Conservation (phyloP, 2,329 filamentous ascomycete species). For the Aspergillus quadricinctus region DNA sequence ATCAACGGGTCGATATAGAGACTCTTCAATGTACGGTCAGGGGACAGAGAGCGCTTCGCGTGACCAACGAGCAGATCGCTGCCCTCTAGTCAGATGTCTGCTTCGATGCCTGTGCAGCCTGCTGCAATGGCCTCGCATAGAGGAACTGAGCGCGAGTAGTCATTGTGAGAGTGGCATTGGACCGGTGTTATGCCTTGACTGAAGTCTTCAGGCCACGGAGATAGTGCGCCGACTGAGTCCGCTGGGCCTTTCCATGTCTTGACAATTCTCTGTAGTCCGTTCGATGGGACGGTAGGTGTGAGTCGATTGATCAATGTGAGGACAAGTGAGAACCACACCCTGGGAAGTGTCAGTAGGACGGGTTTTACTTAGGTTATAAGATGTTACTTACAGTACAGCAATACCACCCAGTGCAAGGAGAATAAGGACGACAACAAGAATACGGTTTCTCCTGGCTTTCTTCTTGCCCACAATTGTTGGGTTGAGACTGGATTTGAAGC, state of each 20-base stretch:
- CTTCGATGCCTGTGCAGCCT: constrained; percentile 44
- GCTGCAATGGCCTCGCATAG: constrained; percentile 36
- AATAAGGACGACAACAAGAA: neutral
- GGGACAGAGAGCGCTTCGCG: neutral
- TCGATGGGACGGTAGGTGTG: neutral
- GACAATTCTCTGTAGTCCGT: neutral
- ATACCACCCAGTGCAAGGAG: neutral
- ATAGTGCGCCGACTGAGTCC: neutral
- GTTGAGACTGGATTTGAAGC: neutral
- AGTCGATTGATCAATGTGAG: neutral
- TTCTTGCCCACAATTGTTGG: neutral
- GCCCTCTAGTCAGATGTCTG: constrained; percentile 40
- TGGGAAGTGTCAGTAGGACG: neutral
- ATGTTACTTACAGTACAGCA: neutral
- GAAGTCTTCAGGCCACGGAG: neutral
- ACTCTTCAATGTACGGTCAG: neutral
- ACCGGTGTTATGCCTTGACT: constrained; percentile 4
- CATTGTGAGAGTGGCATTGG: constrained; percentile 40
- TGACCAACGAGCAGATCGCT: neutral
- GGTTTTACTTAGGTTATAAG: neutral
- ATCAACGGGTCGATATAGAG: neutral
- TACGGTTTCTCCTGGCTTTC: neutral
- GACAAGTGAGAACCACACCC: neutral
- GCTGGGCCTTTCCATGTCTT: neutral
- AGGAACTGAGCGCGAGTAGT: constrained; percentile 40